These are phyloP conservation scores for Xylaria hypoxylon DNA, from an alignment of 2,329 filamentous ascomycete species.

Conservation along the genomic window DNA sequence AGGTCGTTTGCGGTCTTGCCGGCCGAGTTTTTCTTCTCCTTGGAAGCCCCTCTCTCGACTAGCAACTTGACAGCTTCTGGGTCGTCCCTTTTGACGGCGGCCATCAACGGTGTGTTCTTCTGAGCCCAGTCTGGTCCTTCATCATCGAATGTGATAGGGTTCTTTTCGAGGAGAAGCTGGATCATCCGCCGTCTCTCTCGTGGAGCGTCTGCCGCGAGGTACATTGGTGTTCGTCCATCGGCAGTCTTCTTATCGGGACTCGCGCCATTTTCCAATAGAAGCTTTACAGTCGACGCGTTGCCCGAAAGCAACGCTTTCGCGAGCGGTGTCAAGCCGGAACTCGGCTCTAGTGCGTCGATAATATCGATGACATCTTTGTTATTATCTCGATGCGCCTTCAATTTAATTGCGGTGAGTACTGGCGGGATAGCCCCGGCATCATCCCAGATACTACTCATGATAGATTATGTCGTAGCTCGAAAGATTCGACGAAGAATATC, in stretches of 20 bases:
- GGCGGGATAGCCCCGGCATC: slow-evolving; percentile 36
- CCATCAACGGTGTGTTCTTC: slow-evolving; percentile 38
- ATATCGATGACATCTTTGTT: slow-evolving; percentile 28
- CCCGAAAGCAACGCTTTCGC: slow-evolving; percentile 32
- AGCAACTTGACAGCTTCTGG: slow-evolving; percentile 34
- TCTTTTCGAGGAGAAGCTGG: slow-evolving; percentile 38
- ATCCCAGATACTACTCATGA: slow-evolving; percentile 36
- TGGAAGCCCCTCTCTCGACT: slow-evolving; percentile 35
- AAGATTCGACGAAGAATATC: neutral
- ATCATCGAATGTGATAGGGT: slow-evolving; percentile 34
- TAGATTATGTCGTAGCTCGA: slow-evolving; percentile 6
- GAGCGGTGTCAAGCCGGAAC: slow-evolving; percentile 37
- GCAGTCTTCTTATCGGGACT: slow-evolving; percentile 33
- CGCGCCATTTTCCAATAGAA: slow-evolving; percentile 36
- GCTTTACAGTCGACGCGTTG: slow-evolving; percentile 27
- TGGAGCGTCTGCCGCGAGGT: slow-evolving; percentile 33
- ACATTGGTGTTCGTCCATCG: slow-evolving; percentile 38
- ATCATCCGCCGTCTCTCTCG: slow-evolving; percentile 32
- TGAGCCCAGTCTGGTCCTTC: slow-evolving; percentile 23
- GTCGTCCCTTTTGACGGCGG: slow-evolving; percentile 33
- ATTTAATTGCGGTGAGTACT: slow-evolving; percentile 22
- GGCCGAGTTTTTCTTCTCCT: slow-evolving; percentile 34
- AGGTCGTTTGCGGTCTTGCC: slow-evolving; percentile 33
- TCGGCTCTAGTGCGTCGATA: slow-evolving; percentile 21
- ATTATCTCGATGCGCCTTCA: slow-evolving; percentile 18